phyloP scores from a whole-genome alignment of 805 yeast species.

The Clavispora santaluciae region DNA sequence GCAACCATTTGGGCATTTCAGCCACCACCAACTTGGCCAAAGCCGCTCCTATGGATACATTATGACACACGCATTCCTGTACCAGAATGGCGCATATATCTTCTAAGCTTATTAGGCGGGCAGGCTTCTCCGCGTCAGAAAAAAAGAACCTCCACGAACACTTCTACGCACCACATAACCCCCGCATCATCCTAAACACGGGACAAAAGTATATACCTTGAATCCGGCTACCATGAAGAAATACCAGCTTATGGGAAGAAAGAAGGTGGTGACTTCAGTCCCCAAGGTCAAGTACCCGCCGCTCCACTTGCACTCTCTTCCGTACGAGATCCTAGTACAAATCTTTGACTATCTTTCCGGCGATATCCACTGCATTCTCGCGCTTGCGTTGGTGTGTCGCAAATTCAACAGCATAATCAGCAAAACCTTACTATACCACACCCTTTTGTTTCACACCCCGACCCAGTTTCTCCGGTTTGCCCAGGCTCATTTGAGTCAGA shows the following conservation, averaged over 20 bases:
- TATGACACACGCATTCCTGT: not conserved
- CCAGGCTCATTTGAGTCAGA: slow-evolving; percentile 26
- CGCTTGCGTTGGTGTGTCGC: slow-evolving; percentile 30
- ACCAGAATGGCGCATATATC: not conserved
- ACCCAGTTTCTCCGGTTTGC: slow-evolving; percentile 33
- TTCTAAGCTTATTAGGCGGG: not conserved
- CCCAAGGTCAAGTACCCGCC: slow-evolving; percentile 20
- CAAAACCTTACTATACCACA: slow-evolving; percentile 33
- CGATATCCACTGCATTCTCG: slow-evolving; percentile 11
- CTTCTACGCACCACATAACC: no score
- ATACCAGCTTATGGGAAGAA: slow-evolving; percentile 41
- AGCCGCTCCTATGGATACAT: no score
- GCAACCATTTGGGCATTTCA: no score
- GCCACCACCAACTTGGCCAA: no score
- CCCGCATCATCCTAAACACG: no score
- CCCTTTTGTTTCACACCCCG: slow-evolving; percentile 21
- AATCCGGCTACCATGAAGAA: slow-evolving; percentile 24
- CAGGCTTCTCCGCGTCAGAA: not conserved
- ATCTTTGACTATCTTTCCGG: slow-evolving; percentile 25
- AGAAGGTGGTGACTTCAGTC: slow-evolving; percentile 3
- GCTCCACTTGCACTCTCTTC: slow-evolving; percentile 35
- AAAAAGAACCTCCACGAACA: no score
- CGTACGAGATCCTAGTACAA: slow-evolving; percentile 38
- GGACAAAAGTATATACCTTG: not conserved
- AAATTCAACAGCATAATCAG: slow-evolving; percentile 33